Base-by-base conservation (phyloP, 164 flowering plant genomes). In the Stephania yunnanensis region DNA sequence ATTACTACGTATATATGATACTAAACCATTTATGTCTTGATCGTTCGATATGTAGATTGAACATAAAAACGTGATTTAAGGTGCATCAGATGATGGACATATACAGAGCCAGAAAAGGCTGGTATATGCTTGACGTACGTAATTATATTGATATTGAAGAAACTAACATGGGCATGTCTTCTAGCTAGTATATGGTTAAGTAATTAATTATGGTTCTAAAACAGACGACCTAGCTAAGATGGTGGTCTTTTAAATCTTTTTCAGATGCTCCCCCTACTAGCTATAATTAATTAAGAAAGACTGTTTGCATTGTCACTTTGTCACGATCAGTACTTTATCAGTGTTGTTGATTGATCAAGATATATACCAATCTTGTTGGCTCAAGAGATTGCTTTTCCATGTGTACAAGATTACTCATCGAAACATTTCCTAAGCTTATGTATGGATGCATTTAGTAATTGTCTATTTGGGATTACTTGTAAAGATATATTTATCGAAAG, bases 151-250 rank as follows among this genome's bases (percentile, higher is more conserved):
- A 36, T 36, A 36, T 36, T 36, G 42, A 36, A 36, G 42, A 36
- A 36, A 36, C 4, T 36, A 36, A 36, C 42, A 36, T 36, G 42
- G 42, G 0, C 4, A 36, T 36, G 42, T 36, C 42, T 36, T 2
- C 42, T 36, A 36, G 25, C 25, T 36, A 36, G 42, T 36, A 36
- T 36, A 36, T 36, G 4, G 42, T 36, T 36, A 36, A 1, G 42
- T 36, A 36, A 36, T 36, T 36, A 36, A 36, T 36, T 46, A 42
- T 70, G 13, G 50, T 70, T 58, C 72, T 70, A 6, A 66, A 70
- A 15, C 53, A 46, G 72, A 70, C 19, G 36, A 70, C 50, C 55
- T 46, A 70, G 25, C 55, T 46, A 70, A 42, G 72, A 70, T 22
- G 50, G 48, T 45, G 36, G 7, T 29, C 6, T 66, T 25, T 66